These are phyloP conservation scores for Boletus rubescentipes DNA, from an alignment of 768 basidiomycete genomes.

Conservation along the genomic window DNA sequence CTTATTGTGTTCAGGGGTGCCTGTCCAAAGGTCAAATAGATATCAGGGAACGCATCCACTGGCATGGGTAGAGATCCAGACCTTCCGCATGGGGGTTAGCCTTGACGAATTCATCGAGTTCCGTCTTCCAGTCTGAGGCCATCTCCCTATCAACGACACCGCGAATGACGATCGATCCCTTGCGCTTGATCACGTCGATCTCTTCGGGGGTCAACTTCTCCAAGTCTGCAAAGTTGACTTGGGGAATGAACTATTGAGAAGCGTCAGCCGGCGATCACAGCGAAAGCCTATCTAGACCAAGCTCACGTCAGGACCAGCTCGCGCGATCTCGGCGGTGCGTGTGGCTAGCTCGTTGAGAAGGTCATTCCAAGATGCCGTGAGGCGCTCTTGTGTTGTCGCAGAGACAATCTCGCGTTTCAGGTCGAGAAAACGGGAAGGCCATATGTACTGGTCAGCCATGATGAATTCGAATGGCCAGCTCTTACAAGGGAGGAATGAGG, in stretches of 20 bases:
- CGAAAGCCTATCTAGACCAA: neutral
- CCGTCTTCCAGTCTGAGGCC: slow-evolving; percentile 57
- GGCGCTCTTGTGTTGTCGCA: slow-evolving; percentile 46
- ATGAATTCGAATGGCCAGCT: neutral
- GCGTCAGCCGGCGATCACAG: neutral
- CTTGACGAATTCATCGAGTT: slow-evolving; percentile 54
- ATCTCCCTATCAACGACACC: slow-evolving; percentile 58
- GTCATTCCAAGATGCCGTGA: slow-evolving; percentile 57
- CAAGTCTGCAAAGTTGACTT: slow-evolving; percentile 58
- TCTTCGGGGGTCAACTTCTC: slow-evolving; percentile 44
- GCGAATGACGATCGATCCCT: slow-evolving; percentile 60
- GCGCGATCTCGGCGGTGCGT: slow-evolving; percentile 44
- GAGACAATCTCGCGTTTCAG: slow-evolving; percentile 58
- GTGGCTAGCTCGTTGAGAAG: slow-evolving; percentile 51
- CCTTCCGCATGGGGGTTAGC: slow-evolving; percentile 58
- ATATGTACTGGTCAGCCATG: slow-evolving; percentile 15
- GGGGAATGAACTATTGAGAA: slow-evolving; percentile 52
- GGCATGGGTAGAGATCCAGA: slow-evolving; percentile 13
- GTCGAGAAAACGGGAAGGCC: slow-evolving; percentile 48
- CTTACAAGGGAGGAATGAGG: neutral
- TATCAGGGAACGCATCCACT: neutral
- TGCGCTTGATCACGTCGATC: slow-evolving; percentile 49
- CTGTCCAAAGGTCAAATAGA: slow-evolving; percentile 27
- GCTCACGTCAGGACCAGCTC: slow-evolving; percentile 50
- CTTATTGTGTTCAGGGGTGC: slow-evolving; percentile 54